Evolutionary conservation across 176 grass and related monocot species (phyloP), one percentile per base, ranked within the genome.

Genomic region (Oropetium thomaeum): DNA sequence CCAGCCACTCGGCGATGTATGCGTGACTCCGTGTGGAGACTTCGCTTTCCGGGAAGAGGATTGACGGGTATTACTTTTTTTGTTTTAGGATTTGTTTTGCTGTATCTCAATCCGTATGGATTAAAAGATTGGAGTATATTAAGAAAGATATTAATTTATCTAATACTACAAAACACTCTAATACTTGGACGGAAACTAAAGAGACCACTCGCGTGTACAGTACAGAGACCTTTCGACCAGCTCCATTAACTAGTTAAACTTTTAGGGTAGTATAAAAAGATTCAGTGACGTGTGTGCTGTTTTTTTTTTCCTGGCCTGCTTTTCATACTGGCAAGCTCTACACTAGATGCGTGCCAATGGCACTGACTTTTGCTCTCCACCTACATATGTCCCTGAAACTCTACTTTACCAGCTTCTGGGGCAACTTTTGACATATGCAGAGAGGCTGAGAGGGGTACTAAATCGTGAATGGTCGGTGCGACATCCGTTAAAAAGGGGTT

Each of bases 41-140:
- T 70, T 70, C 40, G 40, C 77, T 59, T 79, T 26, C 52, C 52
- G 39, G 14, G 29, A 2, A 26, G 77, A 47, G 39, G 33, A 70
- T 69, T 70, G 53, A 60, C 77, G 35, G 38, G 27, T 22, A 33
- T 44, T 58, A 49, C 41, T n/a, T n/a, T n/a, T n/a, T n/a, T n/a
- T n/a, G n/a, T n/a, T n/a, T n/a, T n/a, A n/a, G n/a, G n/a, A n/a
- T n/a, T n/a, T n/a, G n/a, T n/a, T n/a, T n/a, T n/a, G n/a, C n/a
- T n/a, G n/a, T n/a, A n/a, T n/a, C n/a, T n/a, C n/a, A n/a, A n/a
- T n/a, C n/a, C n/a, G n/a, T n/a, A n/a, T n/a, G n/a, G n/a, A n/a
- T n/a, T n/a, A n/a, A n/a, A n/a, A n/a, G n/a, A n/a, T n/a, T n/a
- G n/a, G n/a, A n/a, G n/a, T n/a, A n/a, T n/a, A n/a, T n/a, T n/a